Percentiles rank a stretch among this genome's conserved stretches.
Evolutionary conservation across 257 asterid genomes (phyloP).

Genomic region (Plantago elongata): DNA sequence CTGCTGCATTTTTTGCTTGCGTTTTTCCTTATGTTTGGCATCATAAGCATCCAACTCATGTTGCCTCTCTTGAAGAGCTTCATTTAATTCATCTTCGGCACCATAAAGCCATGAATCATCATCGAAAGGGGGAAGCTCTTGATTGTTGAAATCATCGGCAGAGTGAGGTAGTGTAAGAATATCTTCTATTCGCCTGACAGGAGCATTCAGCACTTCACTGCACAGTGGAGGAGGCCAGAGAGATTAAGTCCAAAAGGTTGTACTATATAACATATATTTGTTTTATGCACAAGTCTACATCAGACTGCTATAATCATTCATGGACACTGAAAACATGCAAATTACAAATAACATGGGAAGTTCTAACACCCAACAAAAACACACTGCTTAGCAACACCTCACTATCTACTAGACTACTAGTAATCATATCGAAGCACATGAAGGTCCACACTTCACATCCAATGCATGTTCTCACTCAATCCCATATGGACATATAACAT

Average conservation of each 20-base stretch:
- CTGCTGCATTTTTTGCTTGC: slow-evolving; percentile 47
- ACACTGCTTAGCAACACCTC: slow-evolving; percentile 5
- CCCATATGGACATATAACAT: neutral
- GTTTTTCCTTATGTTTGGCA: slow-evolving; percentile 52
- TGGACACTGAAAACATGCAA: neutral
- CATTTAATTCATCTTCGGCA: slow-evolving; percentile 80
- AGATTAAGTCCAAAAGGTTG: neutral
- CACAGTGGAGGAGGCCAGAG: slow-evolving; percentile 24
- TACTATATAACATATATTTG: neutral
- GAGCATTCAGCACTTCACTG: slow-evolving; percentile 80
- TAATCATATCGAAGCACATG: neutral
- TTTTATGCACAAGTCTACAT: neutral
- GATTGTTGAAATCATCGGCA: slow-evolving; percentile 48
- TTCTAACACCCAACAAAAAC: neutral
- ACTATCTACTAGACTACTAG: neutral
- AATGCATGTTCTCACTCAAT: neutral
- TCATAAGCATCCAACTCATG: slow-evolving; percentile 76
- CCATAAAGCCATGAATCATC: slow-evolving; percentile 95
- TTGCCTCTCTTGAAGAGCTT: slow-evolving; percentile 83
- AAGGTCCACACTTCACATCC: neutral
- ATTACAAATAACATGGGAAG: slow-evolving; percentile 1
- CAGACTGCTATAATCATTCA: neutral
- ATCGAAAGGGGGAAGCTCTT: slow-evolving; percentile 75
- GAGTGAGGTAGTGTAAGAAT: slow-evolving; percentile 74
- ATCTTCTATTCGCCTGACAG: slow-evolving; percentile 70